Conservation (phyloP, 768 basidiomycete genomes). For the Serendipita sp. region DNA sequence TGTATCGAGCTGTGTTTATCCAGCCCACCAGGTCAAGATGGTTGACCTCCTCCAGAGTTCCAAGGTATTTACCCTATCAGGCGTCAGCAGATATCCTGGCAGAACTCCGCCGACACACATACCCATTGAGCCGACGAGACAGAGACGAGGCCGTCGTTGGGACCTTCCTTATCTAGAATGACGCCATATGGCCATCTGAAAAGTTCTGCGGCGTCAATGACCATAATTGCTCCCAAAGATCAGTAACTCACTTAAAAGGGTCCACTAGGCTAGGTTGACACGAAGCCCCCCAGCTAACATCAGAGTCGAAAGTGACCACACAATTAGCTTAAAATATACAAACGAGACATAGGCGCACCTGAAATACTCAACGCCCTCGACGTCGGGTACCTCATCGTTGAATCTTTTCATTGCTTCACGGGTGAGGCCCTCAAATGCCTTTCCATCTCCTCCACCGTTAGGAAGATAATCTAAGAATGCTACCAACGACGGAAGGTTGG, state of each 20-base stretch:
- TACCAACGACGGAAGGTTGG: conserved; percentile 29
- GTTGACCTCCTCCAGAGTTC: conserved; percentile 80
- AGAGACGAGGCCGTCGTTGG: conserved; percentile 88
- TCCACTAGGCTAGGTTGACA: conserved; percentile 84
- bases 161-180: conserved; percentile 72
- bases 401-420: conserved; percentile 73
- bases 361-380: conserved; percentile 68
- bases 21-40: conserved; percentile 90
- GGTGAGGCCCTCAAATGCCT: conserved; percentile 81
- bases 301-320: too few species aligned
- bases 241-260: conserved; percentile 49
- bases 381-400: conserved; percentile 73
- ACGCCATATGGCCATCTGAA: conserved; percentile 56
- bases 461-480: conserved; percentile 59
- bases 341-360: conserved; percentile 16
- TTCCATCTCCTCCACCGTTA: conserved; percentile 88
- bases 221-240: not conserved
- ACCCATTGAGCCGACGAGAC: conserved; percentile 79
- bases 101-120: conserved; percentile 10
- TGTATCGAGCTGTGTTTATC: conserved; percentile 79
- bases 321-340: too few species aligned
- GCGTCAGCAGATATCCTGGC: not conserved
- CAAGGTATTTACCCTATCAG: conserved; percentile 75
- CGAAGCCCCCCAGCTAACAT: conserved; percentile 64
- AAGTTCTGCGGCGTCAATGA: too few species aligned